Percentiles rank a stretch among this genome's conserved stretches.
These are phyloP conservation scores for Salvia splendens DNA, from an alignment of 257 asterid species.

Conservation along the genomic window DNA sequence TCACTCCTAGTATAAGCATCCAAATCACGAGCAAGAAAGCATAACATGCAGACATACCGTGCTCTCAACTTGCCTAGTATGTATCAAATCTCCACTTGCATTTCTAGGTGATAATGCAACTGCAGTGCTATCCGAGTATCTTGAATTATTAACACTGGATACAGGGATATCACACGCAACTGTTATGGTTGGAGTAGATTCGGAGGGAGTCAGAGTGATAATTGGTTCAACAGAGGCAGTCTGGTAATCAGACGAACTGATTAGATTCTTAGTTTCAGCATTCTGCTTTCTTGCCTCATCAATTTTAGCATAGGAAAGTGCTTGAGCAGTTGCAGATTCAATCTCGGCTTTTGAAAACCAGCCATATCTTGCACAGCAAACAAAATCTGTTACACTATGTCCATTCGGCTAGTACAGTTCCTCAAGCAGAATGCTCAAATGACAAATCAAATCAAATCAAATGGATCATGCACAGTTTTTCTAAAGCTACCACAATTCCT, in stretches of 20 bases:
- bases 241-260: no score
- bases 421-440: constrained; percentile 39
- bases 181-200: constrained; percentile 33
- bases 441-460: constrained; percentile 25
- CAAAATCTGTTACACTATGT: constrained; percentile 29
- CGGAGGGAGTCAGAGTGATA: constrained; percentile 37
- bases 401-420: constrained; percentile 23
- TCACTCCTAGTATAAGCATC: neutral
- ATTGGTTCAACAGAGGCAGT: constrained; percentile 18
- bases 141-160: constrained; percentile 33
- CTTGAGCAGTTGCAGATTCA: constrained; percentile 50
- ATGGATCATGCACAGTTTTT: constrained; percentile 23
- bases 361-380: constrained; percentile 66
- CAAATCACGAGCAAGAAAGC: constrained; percentile 20
- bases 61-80: constrained; percentile 47
- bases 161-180: constrained; percentile 38
- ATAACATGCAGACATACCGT: constrained; percentile 42
- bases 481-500: constrained; percentile 11
- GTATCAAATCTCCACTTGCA: constrained; percentile 41
- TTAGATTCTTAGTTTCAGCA: constrained; percentile 7
- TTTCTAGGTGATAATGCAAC: constrained; percentile 33
- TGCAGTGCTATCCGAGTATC: constrained; percentile 35
- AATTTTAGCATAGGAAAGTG: constrained; percentile 40
- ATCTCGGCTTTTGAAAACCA: constrained; percentile 77
- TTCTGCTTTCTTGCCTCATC: constrained; percentile 41